Conservation (phyloP, 164 flowering plant species). For the Aristolochia fimbriata region DNA sequence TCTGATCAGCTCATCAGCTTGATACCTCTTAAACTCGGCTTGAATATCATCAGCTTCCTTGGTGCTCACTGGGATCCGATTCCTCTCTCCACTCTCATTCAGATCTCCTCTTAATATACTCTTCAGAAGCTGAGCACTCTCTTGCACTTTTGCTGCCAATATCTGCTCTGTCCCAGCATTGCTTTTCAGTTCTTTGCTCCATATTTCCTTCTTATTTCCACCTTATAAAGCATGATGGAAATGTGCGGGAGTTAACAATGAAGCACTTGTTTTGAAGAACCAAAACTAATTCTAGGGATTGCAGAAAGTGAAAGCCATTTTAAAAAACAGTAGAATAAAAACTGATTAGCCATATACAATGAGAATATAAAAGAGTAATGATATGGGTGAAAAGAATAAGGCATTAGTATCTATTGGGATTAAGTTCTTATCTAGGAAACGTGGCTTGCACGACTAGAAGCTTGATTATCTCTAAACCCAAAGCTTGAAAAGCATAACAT, state of each 20-base stretch:
- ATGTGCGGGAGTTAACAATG: neutral
- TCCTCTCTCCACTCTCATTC: conserved; percentile 6
- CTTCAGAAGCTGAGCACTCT: conserved; percentile 25
- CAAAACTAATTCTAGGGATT: neutral
- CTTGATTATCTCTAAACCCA: too few relatives aligned
- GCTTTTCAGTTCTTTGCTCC: neutral
- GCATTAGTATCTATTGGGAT: too few relatives aligned
- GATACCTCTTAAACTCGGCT: conserved; percentile 26
- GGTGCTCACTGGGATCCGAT: conserved; percentile 3
- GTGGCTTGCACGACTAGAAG: too few relatives aligned
- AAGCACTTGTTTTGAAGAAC: neutral
- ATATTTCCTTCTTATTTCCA: neutral
- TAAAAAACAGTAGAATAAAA: too few relatives aligned
- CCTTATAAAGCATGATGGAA: neutral
- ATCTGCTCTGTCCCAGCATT: conserved; percentile 12
- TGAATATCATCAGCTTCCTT: conserved; percentile 8
- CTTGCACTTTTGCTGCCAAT: conserved; percentile 18
- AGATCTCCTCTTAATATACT: conserved; percentile 27
- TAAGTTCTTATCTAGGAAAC: too few relatives aligned
- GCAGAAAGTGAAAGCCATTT: too few relatives aligned
- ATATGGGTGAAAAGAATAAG: too few relatives aligned
- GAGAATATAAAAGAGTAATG: too few relatives aligned
- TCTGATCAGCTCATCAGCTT: conserved; percentile 45
- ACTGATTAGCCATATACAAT: neutral
- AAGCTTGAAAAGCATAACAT: too few relatives aligned